Conservation (phyloP, 2,329 filamentous ascomycete genomes). For the Penicillium sp. region DNA sequence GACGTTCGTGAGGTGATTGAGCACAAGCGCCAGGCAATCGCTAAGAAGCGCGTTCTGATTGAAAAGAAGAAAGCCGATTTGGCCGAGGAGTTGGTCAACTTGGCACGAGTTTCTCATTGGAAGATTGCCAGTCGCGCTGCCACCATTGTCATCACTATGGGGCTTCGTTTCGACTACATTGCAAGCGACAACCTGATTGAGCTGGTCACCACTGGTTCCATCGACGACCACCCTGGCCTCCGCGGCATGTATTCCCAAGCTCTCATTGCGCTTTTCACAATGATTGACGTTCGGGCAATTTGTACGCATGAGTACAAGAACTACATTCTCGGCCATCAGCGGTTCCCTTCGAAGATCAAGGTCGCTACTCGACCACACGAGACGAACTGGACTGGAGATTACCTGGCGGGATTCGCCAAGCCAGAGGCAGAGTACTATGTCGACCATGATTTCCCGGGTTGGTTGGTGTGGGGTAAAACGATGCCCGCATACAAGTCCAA, state of each 20-base stretch:
- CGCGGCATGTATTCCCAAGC: conserved; percentile 75
- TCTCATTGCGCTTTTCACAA: conserved; percentile 72
- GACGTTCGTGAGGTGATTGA: conserved; percentile 52
- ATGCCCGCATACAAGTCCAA: conserved; percentile 75
- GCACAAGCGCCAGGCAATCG: conserved; percentile 66
- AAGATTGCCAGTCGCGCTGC: conserved; percentile 88
- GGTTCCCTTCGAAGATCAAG: conserved; percentile 67
- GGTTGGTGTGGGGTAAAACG: conserved; percentile 89
- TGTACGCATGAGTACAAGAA: conserved; percentile 84
- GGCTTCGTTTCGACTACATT: conserved; percentile 83
- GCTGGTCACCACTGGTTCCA: conserved; percentile 72
- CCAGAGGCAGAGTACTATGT: conserved; percentile 81
- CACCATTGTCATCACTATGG: conserved; percentile 84
- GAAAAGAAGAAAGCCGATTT: conserved; percentile 77
- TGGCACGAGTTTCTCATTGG: conserved; percentile 81
- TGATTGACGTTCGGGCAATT: conserved; percentile 77
- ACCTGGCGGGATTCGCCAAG: conserved; percentile 69
- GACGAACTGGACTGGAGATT: conserved; percentile 69
- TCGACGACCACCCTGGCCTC: conserved; percentile 83
- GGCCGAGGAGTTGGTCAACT: conserved; percentile 71
- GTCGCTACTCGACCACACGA: conserved; percentile 70
- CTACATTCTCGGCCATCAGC: conserved; percentile 74
- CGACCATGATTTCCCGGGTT: conserved; percentile 86
- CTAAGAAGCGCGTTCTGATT: conserved; percentile 67
- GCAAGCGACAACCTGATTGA: conserved; percentile 77